Percentiles rank a stretch among this genome's conserved stretches.
These are phyloP conservation scores for Suhomyces faveliae DNA, from an alignment of 805 yeast genomes.

Conservation along the genomic window DNA sequence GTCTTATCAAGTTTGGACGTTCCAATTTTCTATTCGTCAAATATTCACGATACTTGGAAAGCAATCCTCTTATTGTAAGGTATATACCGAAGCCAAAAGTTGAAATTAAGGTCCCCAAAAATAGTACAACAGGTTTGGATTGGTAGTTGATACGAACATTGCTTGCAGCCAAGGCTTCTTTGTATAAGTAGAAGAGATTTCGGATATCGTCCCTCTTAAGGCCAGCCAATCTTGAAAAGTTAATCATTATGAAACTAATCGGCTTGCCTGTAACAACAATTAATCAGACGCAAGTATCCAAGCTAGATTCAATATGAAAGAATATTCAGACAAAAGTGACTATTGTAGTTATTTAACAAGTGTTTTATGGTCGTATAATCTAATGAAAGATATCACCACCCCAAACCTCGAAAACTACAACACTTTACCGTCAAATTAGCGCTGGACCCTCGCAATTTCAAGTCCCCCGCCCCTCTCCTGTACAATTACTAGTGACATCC, in stretches of 20 bases:
- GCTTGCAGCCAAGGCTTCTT: constrained; percentile 38
- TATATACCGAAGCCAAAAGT: constrained; percentile 41
- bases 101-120: constrained; percentile 38
- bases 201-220: constrained; percentile 34
- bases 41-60: constrained; percentile 32
- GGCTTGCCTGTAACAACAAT: background rate
- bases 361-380: background rate
- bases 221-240: constrained; percentile 32
- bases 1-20: constrained; percentile 40
- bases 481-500: background rate
- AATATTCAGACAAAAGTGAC: background rate
- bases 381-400: background rate
- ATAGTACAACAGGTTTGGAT: constrained; percentile 42
- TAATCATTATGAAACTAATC: constrained; percentile 27
- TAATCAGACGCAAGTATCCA: background rate
- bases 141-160: constrained; percentile 39
- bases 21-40: constrained; percentile 22
- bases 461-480: background rate
- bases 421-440: background rate
- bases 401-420: background rate
- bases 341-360: background rate
- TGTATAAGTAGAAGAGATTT: constrained; percentile 31
- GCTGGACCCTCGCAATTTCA: background rate
- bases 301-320: background rate
- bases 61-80: constrained; percentile 28